Evolutionary conservation across 371 early-diverging fungal species (phyloP).

Genomic region (Mucor lusitanicus): DNA sequence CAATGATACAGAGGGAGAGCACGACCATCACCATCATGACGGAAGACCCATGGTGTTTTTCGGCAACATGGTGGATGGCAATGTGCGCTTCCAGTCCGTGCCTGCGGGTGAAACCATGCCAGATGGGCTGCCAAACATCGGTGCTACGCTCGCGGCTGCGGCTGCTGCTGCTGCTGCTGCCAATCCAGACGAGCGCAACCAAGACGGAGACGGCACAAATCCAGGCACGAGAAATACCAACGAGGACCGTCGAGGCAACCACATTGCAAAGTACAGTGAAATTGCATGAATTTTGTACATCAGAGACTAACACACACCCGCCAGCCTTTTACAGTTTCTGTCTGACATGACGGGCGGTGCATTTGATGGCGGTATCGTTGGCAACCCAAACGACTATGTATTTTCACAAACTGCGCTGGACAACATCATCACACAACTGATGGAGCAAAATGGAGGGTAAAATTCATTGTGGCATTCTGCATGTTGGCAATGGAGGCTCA

Average conservation of each 20-base stretch:
- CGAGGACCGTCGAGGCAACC: slow-evolving; percentile 16
- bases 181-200: neutral
- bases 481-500: neutral
- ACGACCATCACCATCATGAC: neutral
- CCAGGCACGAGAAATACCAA: neutral
- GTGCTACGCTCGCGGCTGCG: neutral
- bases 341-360: slow-evolving; percentile 37
- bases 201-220: neutral
- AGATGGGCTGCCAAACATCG: neutral
- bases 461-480: neutral
- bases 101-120: slow-evolving; percentile 8
- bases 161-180: neutral
- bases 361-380: slow-evolving; percentile 38
- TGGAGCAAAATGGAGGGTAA: slow-evolving; percentile 73
- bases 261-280: slow-evolving; percentile 25
- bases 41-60: slow-evolving; percentile 30
- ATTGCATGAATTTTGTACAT: neutral
- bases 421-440: slow-evolving; percentile 78
- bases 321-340: slow-evolving; percentile 40
- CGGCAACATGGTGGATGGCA: slow-evolving; percentile 38
- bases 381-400: slow-evolving; percentile 68
- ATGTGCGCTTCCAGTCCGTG: slow-evolving; percentile 29
- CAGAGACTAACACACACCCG: neutral
- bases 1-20: neutral
- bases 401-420: slow-evolving; percentile 67